A percentile compares a stretch with the other conserved stretches of the same genome.
These are phyloP conservation scores for Geranium incanum DNA, from an alignment of 441 rosid species.

Conservation along the genomic window DNA sequence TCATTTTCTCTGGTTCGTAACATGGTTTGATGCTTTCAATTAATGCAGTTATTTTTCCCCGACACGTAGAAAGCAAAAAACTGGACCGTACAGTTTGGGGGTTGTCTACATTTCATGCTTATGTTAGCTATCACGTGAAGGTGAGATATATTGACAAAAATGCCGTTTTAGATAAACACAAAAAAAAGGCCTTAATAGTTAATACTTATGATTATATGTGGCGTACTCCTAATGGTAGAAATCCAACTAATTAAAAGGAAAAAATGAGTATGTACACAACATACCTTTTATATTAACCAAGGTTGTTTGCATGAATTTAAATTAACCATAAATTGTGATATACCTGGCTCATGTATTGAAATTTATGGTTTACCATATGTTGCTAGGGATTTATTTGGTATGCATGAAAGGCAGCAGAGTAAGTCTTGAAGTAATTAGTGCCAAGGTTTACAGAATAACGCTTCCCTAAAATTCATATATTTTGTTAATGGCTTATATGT, in stretches of 20 bases:
- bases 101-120: conserved; percentile 83
- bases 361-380: not conserved
- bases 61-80: conserved; percentile 83
- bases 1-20: conserved; percentile 10
- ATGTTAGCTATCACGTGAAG: conserved; percentile 93
- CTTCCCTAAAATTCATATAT: no score
- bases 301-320: not conserved
- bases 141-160: conserved; percentile 28
- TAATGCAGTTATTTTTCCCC: conserved; percentile 65
- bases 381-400: not conserved
- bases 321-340: not conserved
- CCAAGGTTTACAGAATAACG: no score
- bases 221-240: not conserved
- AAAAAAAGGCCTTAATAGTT: not conserved
- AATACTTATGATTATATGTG: not conserved
- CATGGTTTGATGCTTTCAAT: conserved; percentile 17
- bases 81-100: conserved; percentile 82
- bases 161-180: no score
- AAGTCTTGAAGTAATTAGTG: no score
- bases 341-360: not conserved
- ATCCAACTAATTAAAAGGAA: not conserved
- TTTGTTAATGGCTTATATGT: no score
- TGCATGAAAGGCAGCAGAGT: not conserved
- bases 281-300: not conserved
- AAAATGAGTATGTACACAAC: not conserved